Evolutionary conservation across 306 rosid genomes (phyloP).

Genomic region (Delonix regia): DNA sequence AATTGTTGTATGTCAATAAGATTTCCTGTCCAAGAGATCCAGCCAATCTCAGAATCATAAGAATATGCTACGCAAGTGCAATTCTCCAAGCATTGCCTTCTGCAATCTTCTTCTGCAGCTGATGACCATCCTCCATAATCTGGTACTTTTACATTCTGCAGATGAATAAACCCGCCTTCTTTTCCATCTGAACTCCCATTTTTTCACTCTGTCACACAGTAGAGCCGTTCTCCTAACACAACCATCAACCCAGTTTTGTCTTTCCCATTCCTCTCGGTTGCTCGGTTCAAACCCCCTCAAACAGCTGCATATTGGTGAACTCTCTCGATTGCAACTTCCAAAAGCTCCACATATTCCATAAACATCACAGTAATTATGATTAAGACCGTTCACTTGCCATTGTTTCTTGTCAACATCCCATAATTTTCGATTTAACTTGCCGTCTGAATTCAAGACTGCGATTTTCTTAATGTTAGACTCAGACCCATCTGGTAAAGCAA

Average conservation of each 20-base stretch:
- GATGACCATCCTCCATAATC: background rate
- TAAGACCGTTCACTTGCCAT: background rate
- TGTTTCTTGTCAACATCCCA: background rate
- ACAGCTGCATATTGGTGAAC: constrained; percentile 45
- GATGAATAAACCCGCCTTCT: constrained; percentile 45
- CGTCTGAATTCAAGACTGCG: constrained; percentile 5
- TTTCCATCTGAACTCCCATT: background rate
- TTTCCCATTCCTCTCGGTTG: constrained; percentile 34
- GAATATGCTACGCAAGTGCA: background rate
- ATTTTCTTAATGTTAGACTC: too few relatives aligned
- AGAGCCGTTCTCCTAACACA: constrained; percentile 33
- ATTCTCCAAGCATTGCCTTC: background rate
- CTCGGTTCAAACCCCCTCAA: constrained; percentile 30
- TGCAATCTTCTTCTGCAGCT: background rate
- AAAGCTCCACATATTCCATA: constrained; percentile 36
- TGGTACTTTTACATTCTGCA: constrained; percentile 48
- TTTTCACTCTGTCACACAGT: constrained; percentile 35
- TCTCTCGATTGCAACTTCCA: constrained; percentile 4
- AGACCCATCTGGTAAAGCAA: background rate
- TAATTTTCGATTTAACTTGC: background rate
- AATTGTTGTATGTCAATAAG: background rate
- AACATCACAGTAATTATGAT: constrained; percentile 19
- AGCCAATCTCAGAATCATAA: background rate
- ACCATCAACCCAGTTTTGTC: constrained; percentile 31
- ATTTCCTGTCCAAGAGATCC: background rate